Evolutionary conservation across 176 grass and related monocot genomes (phyloP), one percentile per base, ranked within the genome.

Genomic region (Musa acuminata): DNA sequence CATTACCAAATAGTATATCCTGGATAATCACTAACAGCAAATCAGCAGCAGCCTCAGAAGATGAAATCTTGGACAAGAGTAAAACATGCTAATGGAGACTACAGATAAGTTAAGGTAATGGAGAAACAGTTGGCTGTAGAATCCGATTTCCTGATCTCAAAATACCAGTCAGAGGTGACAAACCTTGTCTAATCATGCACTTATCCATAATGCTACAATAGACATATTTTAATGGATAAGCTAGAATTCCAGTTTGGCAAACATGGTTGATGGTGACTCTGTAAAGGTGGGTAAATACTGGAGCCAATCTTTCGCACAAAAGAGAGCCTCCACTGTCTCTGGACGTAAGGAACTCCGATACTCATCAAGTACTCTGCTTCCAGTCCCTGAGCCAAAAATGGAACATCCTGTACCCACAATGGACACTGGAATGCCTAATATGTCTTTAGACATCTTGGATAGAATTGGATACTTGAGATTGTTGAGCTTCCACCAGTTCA

Each of bases 11-110:
- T 43, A 43, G 35, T 0, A 43, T 43, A 43, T 43, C 35, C 35
- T 43, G 35, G 35, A 43, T 43, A 43, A 43, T 6, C 0, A 43
- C 35, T 43, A 43, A 43, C 35, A 43, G 35, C 35, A 43, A 43
- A 43, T 43, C 4, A 43, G 35, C 35, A 43, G 35, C 35, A 43
- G 35, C 35, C 35, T 43, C 35, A 43, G 35, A 43, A 43, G 35
- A 43, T 43, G 35, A 43, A 43, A 43, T 43, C 35, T 43, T 43
- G 35, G 35, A 43, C 60, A 64, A 43, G 35, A 43, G 35, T 43
- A 43, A 43, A 43, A 43, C 35, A 43, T 43, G 35, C 35, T 43
- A 43, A 6, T 43, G 11, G 80, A 87, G 88, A 82, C 89, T 84
- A 20, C 84, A 84, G 0, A 43, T 43, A 43, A 43, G 35, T 43